Base-by-base conservation (phyloP, 2,329 filamentous ascomycete species). In the Sodiomyces alkalinus region DNA sequence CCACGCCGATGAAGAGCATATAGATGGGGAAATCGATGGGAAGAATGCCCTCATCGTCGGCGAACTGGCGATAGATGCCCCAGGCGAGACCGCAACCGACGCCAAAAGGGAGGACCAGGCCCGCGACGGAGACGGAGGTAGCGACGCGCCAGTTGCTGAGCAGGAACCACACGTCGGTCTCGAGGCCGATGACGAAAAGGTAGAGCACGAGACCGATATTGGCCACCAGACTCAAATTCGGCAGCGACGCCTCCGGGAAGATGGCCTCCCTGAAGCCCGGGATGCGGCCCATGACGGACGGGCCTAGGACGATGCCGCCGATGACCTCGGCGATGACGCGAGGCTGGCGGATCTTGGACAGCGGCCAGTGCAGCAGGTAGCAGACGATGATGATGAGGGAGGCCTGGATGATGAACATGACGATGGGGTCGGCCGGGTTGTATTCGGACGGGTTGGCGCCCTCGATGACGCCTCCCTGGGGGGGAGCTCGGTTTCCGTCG, bases 241-340 rank as follows among this genome's bases (percentile, higher is more conserved):
- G 74, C 52, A 92, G 80, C 3, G 81, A 85, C 1, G 56, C 67
- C 0, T 57, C 45, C 0, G 85, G 83, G 45, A 93, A 93, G 39
- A 92, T 87, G 38, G 76, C 62, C 2, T 60, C 53, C 28, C 70
- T 62, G 55, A 92, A 93, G 20, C 75, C 73, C 1, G 82, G 82
- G 14, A 92, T 83, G 28, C 78, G 74, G 44, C 83, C 83, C 72
- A 92, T 77, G 16, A 92, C 80, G 0, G 85, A 90, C 2, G 85
- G 85, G 3, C 85, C 85, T 2, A 93, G 64, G 20, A 93, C 52
- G 43, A 90, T 81, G 29, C 80, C 80, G 15, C 72, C 80, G 31
- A 87, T 72, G 34, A 90, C 80, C 54, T 87, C 81, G 28, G 80
- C 77, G 41, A 90, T 86, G 40, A 90, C 81, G 26, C 77, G 72